Evolutionary conservation across 169 alveolate genomes (phyloP).

Genomic region (Plasmodium blacklocki): DNA sequence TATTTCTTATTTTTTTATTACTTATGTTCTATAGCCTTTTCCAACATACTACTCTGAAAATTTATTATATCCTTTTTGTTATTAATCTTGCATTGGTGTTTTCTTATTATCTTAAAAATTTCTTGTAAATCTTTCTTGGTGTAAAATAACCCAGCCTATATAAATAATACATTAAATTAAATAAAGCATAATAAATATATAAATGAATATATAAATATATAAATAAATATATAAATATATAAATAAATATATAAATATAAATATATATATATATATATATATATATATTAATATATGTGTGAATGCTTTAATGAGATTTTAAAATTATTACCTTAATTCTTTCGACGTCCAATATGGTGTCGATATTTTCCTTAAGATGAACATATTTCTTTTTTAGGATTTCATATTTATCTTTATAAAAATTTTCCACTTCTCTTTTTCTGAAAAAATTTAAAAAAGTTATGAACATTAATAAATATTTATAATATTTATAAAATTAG

Average conservation of each 20-base stretch:
- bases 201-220: not conserved
- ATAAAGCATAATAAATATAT: not conserved
- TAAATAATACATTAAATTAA: not conserved
- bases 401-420: constrained; percentile 41
- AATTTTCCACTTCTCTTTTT: not conserved
- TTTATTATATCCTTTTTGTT: constrained; percentile 33
- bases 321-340: constrained; percentile 24
- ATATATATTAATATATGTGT: not conserved
- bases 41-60: constrained; percentile 27
- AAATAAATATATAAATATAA: not conserved
- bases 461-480: not conserved
- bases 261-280: not conserved
- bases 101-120: constrained; percentile 22
- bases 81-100: constrained; percentile 16
- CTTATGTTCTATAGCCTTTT: constrained; percentile 35
- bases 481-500: not conserved
- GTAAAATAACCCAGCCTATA: constrained; percentile 63
- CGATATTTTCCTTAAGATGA: constrained; percentile 40
- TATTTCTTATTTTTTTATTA: constrained; percentile 9
- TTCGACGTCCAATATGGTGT: constrained; percentile 41
- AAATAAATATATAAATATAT: not conserved
- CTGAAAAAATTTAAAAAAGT: constrained; percentile 1
- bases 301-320: not conserved
- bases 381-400: constrained; percentile 36
- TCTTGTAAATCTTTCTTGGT: constrained; percentile 50